Base-by-base conservation (phyloP, 768 basidiomycete genomes). In the Russula virescens region DNA sequence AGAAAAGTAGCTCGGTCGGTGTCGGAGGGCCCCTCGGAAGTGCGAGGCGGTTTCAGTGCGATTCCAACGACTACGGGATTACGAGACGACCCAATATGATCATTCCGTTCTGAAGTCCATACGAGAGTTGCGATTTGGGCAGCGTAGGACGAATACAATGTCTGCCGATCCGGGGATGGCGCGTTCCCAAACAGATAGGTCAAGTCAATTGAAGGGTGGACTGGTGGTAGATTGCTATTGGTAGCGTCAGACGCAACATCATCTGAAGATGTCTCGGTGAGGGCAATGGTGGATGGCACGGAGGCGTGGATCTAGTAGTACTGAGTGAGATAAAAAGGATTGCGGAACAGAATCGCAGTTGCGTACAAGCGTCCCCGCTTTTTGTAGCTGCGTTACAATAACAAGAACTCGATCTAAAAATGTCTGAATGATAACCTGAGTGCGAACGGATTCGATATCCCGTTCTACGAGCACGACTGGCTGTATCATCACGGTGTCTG, bases 301-400 rank as follows among this genome's bases (percentile, higher is more conserved):
- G 84, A 82, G 42, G 83, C 89, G 80, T 95, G 91, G 54, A 94
- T 89, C 92, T 95, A 62, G 19, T 31, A 4, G 64, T n/a, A n/a
- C 52, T 19, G 55, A 9, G 23, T 52, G 19, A 35, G 61, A 72
- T 48, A 69, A 58, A 16, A 58, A 31, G 46, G 48, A 46, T 11
- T n/a, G 18, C 26, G 23, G 6, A 35, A 26, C 38, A 10, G 63
- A 46, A 38, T 28, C 50, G 21, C 31, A 35, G 26, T 38, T 42
- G 53, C 75, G 73, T 71, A 96, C 94, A 76, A 98, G 71, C 70
- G 81, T 85, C 60, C 95, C 95, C 14, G 96, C 87, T 82, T 94
- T 95, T 43, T 91, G 90, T 64, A 92, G 72, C 73, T 98, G 95
- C 1, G 93, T 94, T 57, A 98, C 80, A 25, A 97, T 78, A n/a